Evolutionary conservation across 2,329 filamentous ascomycete genomes (phyloP), one percentile per base, ranked within the genome.

Genomic region (Aspergillus quadrilineatus): DNA sequence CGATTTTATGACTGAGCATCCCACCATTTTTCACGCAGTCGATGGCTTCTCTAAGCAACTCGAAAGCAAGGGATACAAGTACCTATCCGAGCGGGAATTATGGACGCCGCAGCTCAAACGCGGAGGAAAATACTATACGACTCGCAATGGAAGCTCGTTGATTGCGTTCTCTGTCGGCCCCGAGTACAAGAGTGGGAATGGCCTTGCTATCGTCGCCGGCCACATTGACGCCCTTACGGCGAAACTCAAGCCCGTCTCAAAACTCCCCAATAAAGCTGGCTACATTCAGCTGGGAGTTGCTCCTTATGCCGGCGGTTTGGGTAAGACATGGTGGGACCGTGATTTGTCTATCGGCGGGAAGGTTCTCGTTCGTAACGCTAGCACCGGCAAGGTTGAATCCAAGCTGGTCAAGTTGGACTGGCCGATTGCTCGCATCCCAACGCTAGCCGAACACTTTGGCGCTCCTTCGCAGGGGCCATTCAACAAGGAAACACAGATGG

Each of bases 241-340:
- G 15, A 90, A 87, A 74, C 79, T 97, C 65, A 97, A 97, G 85
- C 93, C 94, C 8, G 84, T 97, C 29, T 91, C 91, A 68, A 89
- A 85, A 68, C 86, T 96, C 67, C 85, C 88, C n/a, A 89, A 81
- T 65, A 91, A 89, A 71, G 88, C 89, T 32, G 93, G 94, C 53
- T 99, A 91, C 69, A 74, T 90, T 29, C 91, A 97, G 77, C 83
- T 97, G 6, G 93, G 90, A 26, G 90, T 97, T 52, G 92, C 94
- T 2, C 94, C 90, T 0, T 99, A 97, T 71, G 93, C 92, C 8
- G 93, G 94, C 50, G 92, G 81, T 1, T 77, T 97, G 60, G 94
- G 92, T 70, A 80, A 82, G 60, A 97, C 94, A 1, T 97, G 94
- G 94, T 97, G 92, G 93, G 94, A 97, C 73, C 85, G 94, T 37